Evolutionary conservation across 192 early-diverging fungal genomes (phyloP), one percentile per base, ranked within the genome.

Genomic region (Coemansia sp.): DNA sequence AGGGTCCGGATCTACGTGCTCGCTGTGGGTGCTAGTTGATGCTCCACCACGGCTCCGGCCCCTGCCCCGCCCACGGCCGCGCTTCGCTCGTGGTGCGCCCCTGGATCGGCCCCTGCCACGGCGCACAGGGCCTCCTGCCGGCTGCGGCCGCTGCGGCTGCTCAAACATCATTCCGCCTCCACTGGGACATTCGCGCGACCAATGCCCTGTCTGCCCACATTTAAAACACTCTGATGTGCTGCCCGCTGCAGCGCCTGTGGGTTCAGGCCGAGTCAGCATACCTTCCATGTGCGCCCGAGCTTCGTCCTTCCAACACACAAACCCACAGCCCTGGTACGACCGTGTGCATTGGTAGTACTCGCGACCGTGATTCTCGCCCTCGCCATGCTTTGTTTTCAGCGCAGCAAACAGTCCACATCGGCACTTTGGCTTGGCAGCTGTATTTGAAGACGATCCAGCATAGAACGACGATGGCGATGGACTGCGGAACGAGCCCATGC

Each of bases 331-430:
- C 45, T 66, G 62, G 50, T 65, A 72, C 21, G 53, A 27, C 10
- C 84, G 84, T 2, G 81, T 62, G 62, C 86, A 87, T 17, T 63
- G 55, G 45, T 61, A 82, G 58, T 83, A 87, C 21, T 85, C 70
- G 5, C 85, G 56, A n/a, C 85, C 85, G 14, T 73, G 50, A 63
- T 88, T 86, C 17, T 54, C 29, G 9, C 67, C 67, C 2, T n/a
- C 47, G 2, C 32, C 22, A 4, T 45, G 32, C 52, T 65, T 61
- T 12, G 67, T 64, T 53, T 60, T 58, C 10, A 65, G 55, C 9
- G 59, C 41, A 4, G 84, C 77, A 50, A 62, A 63, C 56, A 86
- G 63, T 3, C 79, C 75, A 45, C 86, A 87, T 38, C 67, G 67
- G 63, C 86, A 87, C 47, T 81, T 69, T 1, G 79, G 83, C 37